Percentiles rank a stretch among this genome's conserved stretches.
phyloP scores from a whole-genome alignment of 495 filamentous ascomycete genomes.

The Penicillium coprophilum region DNA sequence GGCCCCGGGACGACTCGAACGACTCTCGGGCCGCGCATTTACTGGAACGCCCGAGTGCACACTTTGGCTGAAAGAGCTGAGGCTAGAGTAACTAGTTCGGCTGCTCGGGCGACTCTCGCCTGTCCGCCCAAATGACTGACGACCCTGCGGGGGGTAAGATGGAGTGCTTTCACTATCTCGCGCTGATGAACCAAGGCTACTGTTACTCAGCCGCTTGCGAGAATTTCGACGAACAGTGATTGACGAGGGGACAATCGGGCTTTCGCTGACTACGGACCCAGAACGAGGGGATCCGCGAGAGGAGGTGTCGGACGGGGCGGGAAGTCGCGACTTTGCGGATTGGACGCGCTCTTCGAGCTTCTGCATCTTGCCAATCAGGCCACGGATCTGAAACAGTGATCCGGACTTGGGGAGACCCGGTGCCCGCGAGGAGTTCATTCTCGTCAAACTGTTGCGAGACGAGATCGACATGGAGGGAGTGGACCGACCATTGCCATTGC shows the following conservation, averaged over 20 bases:
- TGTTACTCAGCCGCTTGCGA: conserved; percentile 62
- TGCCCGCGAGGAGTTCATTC: conserved; percentile 29
- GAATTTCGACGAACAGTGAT: conserved; percentile 76
- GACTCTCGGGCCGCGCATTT: conserved; percentile 58
- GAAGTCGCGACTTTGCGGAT: conserved; percentile 88
- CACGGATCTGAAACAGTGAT: conserved; percentile 89
- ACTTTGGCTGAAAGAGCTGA: conserved; percentile 45
- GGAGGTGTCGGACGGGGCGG: conserved; percentile 73
- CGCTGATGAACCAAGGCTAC: conserved; percentile 57
- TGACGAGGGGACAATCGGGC: conserved; percentile 61
- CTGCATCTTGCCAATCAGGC: conserved; percentile 94
- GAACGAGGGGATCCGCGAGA: conserved; percentile 74
- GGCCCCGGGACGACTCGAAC: conserved; percentile 63
- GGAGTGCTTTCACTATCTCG: conserved; percentile 47
- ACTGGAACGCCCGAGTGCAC: conserved; percentile 35
- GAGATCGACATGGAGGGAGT: conserved; percentile 42
- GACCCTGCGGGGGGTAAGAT: conserved; percentile 44
- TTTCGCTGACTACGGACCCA: conserved; percentile 51
- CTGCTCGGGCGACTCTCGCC: conserved; percentile 51
- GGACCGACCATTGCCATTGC: conserved; percentile 40
- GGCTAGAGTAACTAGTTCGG: conserved; percentile 45
- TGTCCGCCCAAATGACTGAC: conserved; percentile 52
- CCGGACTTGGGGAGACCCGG: conserved; percentile 68
- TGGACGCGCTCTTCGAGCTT: conserved; percentile 90
- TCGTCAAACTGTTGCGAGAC: conserved; percentile 40